Evolutionary conservation across 2,329 filamentous ascomycete genomes (phyloP), one percentile per base, ranked within the genome.

Genomic region (Venturia asperata): DNA sequence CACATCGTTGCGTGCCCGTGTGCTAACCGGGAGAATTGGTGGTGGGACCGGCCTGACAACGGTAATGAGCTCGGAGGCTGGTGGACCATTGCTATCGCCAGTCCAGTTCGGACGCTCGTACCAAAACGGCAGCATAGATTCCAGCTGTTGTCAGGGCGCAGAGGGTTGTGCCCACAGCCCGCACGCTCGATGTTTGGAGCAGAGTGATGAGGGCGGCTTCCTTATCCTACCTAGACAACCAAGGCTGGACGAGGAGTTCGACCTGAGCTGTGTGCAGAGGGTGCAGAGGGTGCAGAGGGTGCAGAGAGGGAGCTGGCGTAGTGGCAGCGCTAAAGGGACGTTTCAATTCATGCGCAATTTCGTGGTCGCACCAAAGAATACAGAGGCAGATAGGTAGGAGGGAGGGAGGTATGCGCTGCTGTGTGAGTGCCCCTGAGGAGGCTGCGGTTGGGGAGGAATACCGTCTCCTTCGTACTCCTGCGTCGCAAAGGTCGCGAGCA

Each of bases 311-410:
- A 47, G 45, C 45, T 47, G 19, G 7, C 7, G 45, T 24, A 5
- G 21, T 10, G 30, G 13, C 15, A 34, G 30, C 52, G 52, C 52
- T 58, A n/a, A 27, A 37, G 5, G 52, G 9, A 1, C 13, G 13
- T 58, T 55, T 58, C 52, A 58, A n/a, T 58, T 37, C 30, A 55
- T 34, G 49, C 27, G 49, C 49, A 55, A 24, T 24, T n/a, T 47
- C 39, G 9, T 47, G 45, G 15, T 47, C 45, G 21, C 45, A 47
- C 45, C 30, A 34, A 34, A 34, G 3, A 3, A 34, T 34, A n/a
- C 19, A 19, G 45, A 47, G 10, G 17, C 10, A 24, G 39, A 41
- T 39, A 39, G 6, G 37, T 6, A 47, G 43, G n/a, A n/a, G n/a
- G n/a, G n/a, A n/a, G n/a, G n/a, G n/a, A n/a, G n/a, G n/a, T n/a